Evolutionary conservation across 2,329 filamentous ascomycete genomes (phyloP), one percentile per base, ranked within the genome.

Genomic region (Fusarium veterinarium): DNA sequence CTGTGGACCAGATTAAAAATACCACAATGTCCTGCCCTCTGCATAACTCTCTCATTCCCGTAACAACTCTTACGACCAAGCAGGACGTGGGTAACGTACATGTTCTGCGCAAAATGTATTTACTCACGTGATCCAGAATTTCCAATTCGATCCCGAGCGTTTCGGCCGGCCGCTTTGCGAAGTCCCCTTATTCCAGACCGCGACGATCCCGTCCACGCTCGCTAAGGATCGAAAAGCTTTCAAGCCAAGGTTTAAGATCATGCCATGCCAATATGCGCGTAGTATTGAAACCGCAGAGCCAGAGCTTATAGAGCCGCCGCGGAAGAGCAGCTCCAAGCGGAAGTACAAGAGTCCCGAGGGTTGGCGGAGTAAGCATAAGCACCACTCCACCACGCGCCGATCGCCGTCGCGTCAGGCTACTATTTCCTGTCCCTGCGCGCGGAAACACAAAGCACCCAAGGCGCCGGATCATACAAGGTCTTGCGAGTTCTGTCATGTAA

Each of bases 81-180:
- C 35, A 53, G 31, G 25, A 67, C 64, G 64, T 67, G 35, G 30
- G 53, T 67, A 60, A 33, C 5, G 28, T 40, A 0, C 16, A 23
- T 42, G 8, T 7, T 65, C 8, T 33, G 13, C 19, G 5, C 19
- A 37, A 35, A 8, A 23, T 14, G 33, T 28, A 5, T n/a, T 23
- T 35, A 17, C 64, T 67, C 52, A 67, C 52, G 62, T 67, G 64
- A 60, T 30, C 20, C 19, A 67, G 62, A 6, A 51, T 35, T 25
- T 23, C 8, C n/a, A 20, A 38, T 30, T n/a, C 35, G 46, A 67
- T 20, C 16, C 31, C 38, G 63, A 59, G 35, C 63, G 40, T 49
- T 61, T 67, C 33, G 64, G 64, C 55, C 45, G 40, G 37, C 64
- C 63, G 12, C 63, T 67, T 19, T 46, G 37, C 55, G 23, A 67